These are phyloP conservation scores for Lyophyllum semitale DNA, from an alignment of 768 basidiomycete genomes.

Conservation along the genomic window DNA sequence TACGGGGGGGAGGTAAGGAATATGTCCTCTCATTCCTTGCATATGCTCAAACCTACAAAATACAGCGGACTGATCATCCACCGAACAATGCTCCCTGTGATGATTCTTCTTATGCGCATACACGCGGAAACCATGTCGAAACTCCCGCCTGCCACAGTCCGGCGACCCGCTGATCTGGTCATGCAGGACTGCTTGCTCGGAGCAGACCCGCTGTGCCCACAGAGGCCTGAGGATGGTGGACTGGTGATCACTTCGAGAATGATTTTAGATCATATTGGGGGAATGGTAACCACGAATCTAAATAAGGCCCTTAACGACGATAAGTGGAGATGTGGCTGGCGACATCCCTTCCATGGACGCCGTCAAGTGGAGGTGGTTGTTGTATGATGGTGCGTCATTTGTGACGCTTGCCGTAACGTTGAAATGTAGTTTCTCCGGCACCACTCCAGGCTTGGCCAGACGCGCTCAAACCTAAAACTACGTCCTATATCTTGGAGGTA, in stretches of 20 bases:
- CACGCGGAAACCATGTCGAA: constrained; percentile 30
- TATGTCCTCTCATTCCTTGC: background rate
- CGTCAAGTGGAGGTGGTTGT: constrained; percentile 36
- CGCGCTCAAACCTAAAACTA: background rate
- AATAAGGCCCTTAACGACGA: constrained; percentile 29
- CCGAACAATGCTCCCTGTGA: constrained; percentile 32
- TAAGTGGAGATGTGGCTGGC: constrained; percentile 48
- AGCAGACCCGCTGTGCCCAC: constrained; percentile 36
- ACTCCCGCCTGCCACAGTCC: constrained; percentile 26
- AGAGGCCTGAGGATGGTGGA: constrained; percentile 21
- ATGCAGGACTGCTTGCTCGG: constrained; percentile 46
- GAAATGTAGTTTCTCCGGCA: too few species aligned
- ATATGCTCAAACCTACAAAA: background rate
- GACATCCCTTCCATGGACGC: constrained; percentile 44
- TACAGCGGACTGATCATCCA: constrained; percentile 44
- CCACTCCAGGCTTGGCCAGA: background rate
- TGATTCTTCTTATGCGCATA: constrained; percentile 29
- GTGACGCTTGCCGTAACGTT: too few species aligned
- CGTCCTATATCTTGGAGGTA: background rate
- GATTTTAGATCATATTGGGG: constrained; percentile 45
- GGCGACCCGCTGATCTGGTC: constrained; percentile 38
- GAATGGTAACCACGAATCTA: constrained; percentile 32
- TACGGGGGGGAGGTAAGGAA: constrained; percentile 40
- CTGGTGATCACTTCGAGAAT: constrained; percentile 43
- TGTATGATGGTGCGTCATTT: constrained; percentile 10